These are phyloP conservation scores for Rostrohypoxylon terebratum DNA, from an alignment of 495 filamentous ascomycete genomes.

Conservation along the genomic window DNA sequence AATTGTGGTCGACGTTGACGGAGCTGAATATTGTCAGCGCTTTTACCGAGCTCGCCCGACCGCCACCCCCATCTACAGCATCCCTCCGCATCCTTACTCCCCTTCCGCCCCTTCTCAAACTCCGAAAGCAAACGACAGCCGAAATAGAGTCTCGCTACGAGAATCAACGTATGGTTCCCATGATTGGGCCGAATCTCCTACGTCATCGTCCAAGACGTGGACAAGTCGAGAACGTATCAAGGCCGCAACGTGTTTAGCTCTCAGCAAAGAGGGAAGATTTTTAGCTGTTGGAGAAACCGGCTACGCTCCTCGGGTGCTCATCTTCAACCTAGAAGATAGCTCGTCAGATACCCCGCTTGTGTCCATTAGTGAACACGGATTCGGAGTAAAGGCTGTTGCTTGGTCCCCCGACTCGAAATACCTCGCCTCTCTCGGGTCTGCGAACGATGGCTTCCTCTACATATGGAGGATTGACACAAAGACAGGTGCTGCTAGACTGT, in stretches of 20 bases:
- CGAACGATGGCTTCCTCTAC: constrained; percentile 94
- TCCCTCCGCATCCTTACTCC: constrained; percentile 53
- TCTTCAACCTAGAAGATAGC: constrained; percentile 84
- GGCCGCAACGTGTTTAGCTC: constrained; percentile 92
- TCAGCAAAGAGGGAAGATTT: constrained; percentile 89
- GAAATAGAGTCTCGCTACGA: constrained; percentile 68
- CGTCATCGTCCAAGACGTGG: constrained; percentile 75
- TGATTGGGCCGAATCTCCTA: constrained; percentile 70
- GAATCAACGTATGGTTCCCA: constrained; percentile 65
- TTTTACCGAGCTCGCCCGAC: constrained; percentile 91
- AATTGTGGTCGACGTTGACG: constrained; percentile 84
- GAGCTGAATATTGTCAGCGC: constrained; percentile 79
- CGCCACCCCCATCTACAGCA: constrained; percentile 70
- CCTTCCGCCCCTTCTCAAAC: constrained; percentile 69
- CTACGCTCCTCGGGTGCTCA: constrained; percentile 89
- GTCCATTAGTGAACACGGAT: constrained; percentile 88
- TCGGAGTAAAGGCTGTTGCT: constrained; percentile 86
- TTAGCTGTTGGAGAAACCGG: constrained; percentile 96
- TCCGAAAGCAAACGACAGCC: constrained; percentile 71
- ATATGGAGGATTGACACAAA: constrained; percentile 87
- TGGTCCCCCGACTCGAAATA: constrained; percentile 91
- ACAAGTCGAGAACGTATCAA: constrained; percentile 90
- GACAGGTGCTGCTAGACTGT: constrained; percentile 85
- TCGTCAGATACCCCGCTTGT: constrained; percentile 85
- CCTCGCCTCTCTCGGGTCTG: constrained; percentile 85